Percentiles rank a stretch among this genome's conserved stretches.
These are phyloP conservation scores for Microbotryum silenes-acaulis DNA, from an alignment of 1,284 basidiomycete species.

Conservation along the genomic window DNA sequence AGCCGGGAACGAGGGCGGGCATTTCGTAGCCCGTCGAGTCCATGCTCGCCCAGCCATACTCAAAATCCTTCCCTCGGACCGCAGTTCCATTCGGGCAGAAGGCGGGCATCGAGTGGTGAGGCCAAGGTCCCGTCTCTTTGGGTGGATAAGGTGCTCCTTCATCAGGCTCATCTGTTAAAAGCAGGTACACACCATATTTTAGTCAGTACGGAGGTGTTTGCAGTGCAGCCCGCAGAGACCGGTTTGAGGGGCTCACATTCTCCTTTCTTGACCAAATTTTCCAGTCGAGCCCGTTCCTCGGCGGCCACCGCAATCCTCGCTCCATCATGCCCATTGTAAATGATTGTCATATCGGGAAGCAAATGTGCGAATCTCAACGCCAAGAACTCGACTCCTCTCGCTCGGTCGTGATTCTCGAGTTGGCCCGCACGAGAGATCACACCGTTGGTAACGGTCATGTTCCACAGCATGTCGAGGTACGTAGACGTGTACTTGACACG, in stretches of 20 bases:
- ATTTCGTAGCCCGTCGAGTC: constrained; percentile 32
- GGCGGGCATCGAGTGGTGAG: constrained; percentile 33
- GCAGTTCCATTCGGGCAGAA: constrained; percentile 30
- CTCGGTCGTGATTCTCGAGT: constrained; percentile 33
- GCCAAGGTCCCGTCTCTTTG: constrained; percentile 28
- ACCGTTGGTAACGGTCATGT: constrained; percentile 29
- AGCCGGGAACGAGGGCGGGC: constrained; percentile 14
- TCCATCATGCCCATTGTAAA: constrained; percentile 35
- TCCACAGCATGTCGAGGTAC: constrained; percentile 29
- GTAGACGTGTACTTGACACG: constrained; percentile 25
- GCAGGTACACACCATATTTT: not conserved
- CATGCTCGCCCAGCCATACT: constrained; percentile 26
- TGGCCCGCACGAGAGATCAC: constrained; percentile 29
- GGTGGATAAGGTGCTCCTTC: constrained; percentile 29
- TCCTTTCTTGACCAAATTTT: constrained; percentile 19
- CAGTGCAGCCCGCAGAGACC: not conserved
- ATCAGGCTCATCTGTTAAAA: constrained; percentile 21
- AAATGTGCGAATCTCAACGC: constrained; percentile 28
- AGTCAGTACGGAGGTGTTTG: too few species aligned
- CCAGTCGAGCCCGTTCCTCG: constrained; percentile 33
- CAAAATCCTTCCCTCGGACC: constrained; percentile 28
- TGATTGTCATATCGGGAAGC: constrained; percentile 34
- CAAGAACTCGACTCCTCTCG: constrained; percentile 31
- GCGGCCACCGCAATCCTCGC: constrained; percentile 31
- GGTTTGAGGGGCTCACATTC: constrained; percentile 19